These are phyloP conservation scores for Sclerotinia nivalis DNA, from an alignment of 2,329 filamentous ascomycete species.

Conservation along the genomic window DNA sequence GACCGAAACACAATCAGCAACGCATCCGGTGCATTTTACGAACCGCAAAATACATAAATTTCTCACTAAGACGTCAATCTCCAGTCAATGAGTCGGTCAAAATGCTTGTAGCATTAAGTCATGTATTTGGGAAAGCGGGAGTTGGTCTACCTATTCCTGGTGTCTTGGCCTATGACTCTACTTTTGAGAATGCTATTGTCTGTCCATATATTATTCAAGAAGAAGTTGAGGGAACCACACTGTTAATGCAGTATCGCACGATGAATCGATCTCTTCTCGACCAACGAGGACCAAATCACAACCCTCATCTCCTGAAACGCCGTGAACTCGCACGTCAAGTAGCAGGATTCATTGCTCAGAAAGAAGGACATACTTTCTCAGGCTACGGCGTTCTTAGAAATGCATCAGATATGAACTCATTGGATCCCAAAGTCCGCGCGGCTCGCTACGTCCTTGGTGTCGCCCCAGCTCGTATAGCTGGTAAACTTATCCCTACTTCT, in stretches of 20 bases:
- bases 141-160: neutral
- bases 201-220: neutral
- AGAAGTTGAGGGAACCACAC: neutral
- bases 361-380: neutral
- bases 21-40: neutral
- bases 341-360: neutral
- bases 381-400: neutral
- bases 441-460: neutral
- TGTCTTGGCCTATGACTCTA: neutral
- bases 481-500: neutral
- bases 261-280: neutral
- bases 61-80: neutral
- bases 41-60: neutral
- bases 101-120: neutral
- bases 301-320: neutral
- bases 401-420: neutral
- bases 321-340: neutral
- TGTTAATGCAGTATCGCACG: neutral
- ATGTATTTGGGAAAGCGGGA: neutral
- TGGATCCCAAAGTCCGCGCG: neutral
- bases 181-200: neutral
- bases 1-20: neutral
- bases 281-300: too few relatives aligned
- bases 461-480: neutral
- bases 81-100: neutral